Conservation (phyloP, 192 early-diverging fungal genomes). For the Neocallimastix lanati region DNA sequence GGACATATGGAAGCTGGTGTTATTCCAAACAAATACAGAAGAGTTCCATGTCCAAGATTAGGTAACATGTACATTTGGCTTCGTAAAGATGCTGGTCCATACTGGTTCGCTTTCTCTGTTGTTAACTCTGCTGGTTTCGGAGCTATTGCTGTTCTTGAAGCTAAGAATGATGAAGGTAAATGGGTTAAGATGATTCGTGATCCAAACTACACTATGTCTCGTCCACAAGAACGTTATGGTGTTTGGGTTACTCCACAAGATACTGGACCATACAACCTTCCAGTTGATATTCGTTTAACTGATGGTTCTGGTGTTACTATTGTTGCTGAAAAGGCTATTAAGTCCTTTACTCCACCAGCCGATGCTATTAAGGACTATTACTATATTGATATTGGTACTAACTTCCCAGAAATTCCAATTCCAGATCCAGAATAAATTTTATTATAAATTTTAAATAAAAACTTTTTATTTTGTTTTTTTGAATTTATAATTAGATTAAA, state of each 20-base stretch:
- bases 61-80: no score
- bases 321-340: background rate
- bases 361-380: background rate
- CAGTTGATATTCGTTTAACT: no score
- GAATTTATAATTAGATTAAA: no score
- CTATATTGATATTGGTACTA: no score
- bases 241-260: conserved; percentile 2
- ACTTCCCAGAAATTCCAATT: background rate
- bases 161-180: no score
- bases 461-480: no score
- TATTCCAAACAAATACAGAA: no score
- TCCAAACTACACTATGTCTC: conserved; percentile 3
- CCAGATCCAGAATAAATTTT: background rate
- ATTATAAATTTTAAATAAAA: no score
- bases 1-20: background rate
- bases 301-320: background rate
- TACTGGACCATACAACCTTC: conserved; percentile 2
- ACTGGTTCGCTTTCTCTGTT: conserved; percentile 2
- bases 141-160: conserved; percentile 1
- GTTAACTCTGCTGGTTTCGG: conserved; percentile 4
- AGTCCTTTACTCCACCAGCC: background rate
- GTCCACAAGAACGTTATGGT: conserved; percentile 4
- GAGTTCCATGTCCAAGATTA: background rate
- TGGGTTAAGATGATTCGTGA: background rate
- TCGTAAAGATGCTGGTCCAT: background rate